A percentile compares a stretch with the other conserved stretches of the same genome.
phyloP scores from a whole-genome alignment of 2,329 filamentous ascomycete genomes.

The Xylariales sp. region DNA sequence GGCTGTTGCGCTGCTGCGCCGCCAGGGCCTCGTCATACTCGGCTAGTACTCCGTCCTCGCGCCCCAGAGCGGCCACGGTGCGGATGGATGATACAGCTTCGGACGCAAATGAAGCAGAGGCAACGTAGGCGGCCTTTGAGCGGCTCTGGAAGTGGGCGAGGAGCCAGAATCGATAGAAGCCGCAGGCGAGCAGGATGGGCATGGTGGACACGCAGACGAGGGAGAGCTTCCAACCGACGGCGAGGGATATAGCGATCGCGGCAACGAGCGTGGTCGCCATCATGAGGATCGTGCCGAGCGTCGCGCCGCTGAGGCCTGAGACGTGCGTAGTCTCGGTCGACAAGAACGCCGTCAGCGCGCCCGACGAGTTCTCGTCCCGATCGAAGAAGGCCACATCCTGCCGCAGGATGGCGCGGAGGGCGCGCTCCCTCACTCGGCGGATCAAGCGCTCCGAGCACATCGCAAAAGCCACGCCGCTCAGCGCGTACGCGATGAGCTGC shows the following conservation, averaged over 20 bases:
- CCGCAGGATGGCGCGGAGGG: not conserved
- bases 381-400: constrained; percentile 5
- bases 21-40: constrained; percentile 67
- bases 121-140: not conserved
- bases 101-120: constrained; percentile 6
- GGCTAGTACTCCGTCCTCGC: constrained; percentile 69
- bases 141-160: constrained; percentile 32
- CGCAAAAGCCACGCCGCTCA: constrained; percentile 72
- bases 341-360: not conserved
- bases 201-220: constrained; percentile 56
- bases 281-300: constrained; percentile 2
- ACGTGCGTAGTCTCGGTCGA: constrained; percentile 1
- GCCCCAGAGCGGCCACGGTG: not conserved
- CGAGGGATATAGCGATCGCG: constrained; percentile 26
- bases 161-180: constrained; percentile 48
- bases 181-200: constrained; percentile 38
- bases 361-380: not conserved
- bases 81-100: constrained; percentile 1
- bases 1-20: constrained; percentile 59
- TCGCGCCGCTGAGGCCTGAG: constrained; percentile 4
- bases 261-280: constrained; percentile 1
- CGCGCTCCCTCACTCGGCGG: constrained; percentile 51
- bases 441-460: constrained; percentile 80
- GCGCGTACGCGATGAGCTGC: constrained; percentile 62
- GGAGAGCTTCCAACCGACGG: constrained; percentile 69